Conservation (phyloP, 495 filamentous ascomycete genomes). For the Aspergillus kassunensis region DNA sequence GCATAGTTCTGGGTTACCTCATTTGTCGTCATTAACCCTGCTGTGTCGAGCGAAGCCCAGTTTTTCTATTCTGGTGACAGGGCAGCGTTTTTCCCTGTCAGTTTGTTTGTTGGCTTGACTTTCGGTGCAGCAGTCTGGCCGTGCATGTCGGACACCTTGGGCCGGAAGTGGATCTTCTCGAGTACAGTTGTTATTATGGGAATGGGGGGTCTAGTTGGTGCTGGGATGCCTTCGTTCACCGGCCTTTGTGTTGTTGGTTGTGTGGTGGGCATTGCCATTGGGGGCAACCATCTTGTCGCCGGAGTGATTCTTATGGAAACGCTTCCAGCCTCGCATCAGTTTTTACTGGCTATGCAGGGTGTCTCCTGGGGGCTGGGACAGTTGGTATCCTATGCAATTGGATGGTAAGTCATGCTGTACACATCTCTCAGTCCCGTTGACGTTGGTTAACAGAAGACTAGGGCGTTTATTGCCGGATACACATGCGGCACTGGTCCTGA, state of each 20-base stretch:
- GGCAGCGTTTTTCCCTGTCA: constrained; percentile 5
- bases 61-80: constrained; percentile 6
- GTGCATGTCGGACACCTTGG: constrained; percentile 23
- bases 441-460: neutral
- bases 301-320: constrained; percentile 20
- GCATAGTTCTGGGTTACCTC: constrained; percentile 36
- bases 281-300: constrained; percentile 23
- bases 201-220: constrained; percentile 24
- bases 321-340: constrained; percentile 22
- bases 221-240: constrained; percentile 22
- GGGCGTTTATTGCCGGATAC: constrained; percentile 28
- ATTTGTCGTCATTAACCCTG: constrained; percentile 11
- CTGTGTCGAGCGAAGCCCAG: constrained; percentile 17
- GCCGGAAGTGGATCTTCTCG: constrained; percentile 23
- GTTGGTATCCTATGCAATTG: constrained; percentile 18
- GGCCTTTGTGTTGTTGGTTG: constrained; percentile 21
- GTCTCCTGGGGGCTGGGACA: constrained; percentile 22
- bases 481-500: constrained; percentile 34
- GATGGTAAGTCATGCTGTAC: constrained; percentile 15
- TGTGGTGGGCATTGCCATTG: constrained; percentile 22
- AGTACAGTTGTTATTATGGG: constrained; percentile 24
- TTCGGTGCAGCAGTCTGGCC: constrained; percentile 24
- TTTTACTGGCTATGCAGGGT: constrained; percentile 25
- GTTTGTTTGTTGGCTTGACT: constrained; percentile 21
- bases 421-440: neutral